These are phyloP conservation scores for Globisporangium mamillatum DNA, from an alignment of 352 stramenopile species.

Conservation along the genomic window DNA sequence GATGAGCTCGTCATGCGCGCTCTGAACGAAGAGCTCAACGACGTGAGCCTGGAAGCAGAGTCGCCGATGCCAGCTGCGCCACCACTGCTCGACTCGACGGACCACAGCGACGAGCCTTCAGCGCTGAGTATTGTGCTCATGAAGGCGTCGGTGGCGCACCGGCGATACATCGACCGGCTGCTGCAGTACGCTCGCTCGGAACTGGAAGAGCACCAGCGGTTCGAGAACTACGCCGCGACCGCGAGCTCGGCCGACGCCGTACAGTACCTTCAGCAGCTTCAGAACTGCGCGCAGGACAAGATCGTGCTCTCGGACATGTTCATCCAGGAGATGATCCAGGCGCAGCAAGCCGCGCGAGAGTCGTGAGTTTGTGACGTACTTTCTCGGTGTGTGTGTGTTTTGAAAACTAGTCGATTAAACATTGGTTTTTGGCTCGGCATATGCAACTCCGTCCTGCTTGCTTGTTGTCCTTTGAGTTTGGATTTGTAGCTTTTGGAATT, in stretches of 20 bases:
- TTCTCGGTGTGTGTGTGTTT: background rate
- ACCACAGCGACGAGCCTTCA: conserved; percentile 43
- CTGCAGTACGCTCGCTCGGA: conserved; percentile 66
- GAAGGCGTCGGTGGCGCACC: conserved; percentile 59
- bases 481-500: background rate
- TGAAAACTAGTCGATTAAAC: background rate
- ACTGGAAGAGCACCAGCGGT: conserved; percentile 74
- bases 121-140: conserved; percentile 61
- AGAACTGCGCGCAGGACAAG: conserved; percentile 85
- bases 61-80: conserved; percentile 25
- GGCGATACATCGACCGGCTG: conserved; percentile 66
- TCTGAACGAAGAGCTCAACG: conserved; percentile 23
- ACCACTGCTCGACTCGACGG: conserved; percentile 19
- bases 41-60: conserved; percentile 17
- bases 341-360: conserved; percentile 73
- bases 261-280: conserved; percentile 82
- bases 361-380: conserved; percentile 34
- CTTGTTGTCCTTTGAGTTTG: background rate
- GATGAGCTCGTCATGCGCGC: conserved; percentile 27
- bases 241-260: conserved; percentile 82
- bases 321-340: conserved; percentile 83
- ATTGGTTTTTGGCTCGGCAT: background rate
- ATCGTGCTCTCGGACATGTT: conserved; percentile 84
- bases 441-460: background rate
- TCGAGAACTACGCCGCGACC: conserved; percentile 69